phyloP scores from a whole-genome alignment of 345 rosid species.

The Eucalyptus sp. region DNA sequence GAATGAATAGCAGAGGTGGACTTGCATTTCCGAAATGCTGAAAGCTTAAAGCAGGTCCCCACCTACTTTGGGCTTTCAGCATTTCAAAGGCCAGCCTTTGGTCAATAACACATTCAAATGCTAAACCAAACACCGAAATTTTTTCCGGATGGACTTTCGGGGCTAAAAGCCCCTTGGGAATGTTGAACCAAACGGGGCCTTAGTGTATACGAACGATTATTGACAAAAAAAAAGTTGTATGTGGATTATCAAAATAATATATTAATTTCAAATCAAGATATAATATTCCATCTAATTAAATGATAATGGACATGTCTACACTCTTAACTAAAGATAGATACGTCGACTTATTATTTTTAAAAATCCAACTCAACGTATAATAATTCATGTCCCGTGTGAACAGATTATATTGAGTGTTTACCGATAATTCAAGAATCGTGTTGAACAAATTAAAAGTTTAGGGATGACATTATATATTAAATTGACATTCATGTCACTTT shows the following conservation, averaged over 20 bases:
- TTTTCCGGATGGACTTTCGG: no score
- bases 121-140: no score
- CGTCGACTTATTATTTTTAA: neutral
- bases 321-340: neutral
- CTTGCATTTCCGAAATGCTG: no score
- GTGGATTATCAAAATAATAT: neutral
- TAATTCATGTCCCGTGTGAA: neutral
- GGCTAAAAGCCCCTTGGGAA: no score
- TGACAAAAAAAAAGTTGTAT: neutral
- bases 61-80: no score
- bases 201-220: neutral
- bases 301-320: neutral
- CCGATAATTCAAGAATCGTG: rapidly evolving
- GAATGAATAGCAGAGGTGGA: no score
- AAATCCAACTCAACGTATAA: neutral
- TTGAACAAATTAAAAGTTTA: neutral
- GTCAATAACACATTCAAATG: no score
- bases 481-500: neutral
- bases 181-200: no score
- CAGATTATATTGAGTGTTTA: neutral
- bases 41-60: no score
- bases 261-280: neutral
- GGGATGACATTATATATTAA: rapidly evolving
- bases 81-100: no score
- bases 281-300: neutral